Base-by-base conservation (phyloP, 1,284 basidiomycete species). In the Rhodotorula sp. region DNA sequence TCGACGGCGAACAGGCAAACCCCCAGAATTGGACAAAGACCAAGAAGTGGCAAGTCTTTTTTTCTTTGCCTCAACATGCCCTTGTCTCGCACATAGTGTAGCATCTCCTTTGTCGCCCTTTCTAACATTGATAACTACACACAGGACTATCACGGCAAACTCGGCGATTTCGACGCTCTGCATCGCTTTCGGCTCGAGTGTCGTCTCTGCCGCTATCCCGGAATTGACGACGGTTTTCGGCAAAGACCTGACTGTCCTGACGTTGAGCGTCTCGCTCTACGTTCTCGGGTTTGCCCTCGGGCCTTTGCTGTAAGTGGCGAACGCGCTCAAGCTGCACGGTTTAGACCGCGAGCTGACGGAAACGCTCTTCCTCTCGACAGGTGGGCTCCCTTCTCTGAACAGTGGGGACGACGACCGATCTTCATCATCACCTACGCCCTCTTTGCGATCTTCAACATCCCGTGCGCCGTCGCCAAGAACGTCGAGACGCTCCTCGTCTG, bases 341-440 rank as follows among this genome's bases (percentile, higher is more conserved):
- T 20, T 20, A 18, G 30, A 10, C 17, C 18, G 26, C 17, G 22
- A 42, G 15, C 18, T 44, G 42, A 26, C 51, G 46, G 33, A 22
- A 17, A 26, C 12, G n/a, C 15, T 42, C 24, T 12, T 20, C 79
- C 17, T 42, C 24, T 12, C 18, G 79, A 87, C 5, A 63, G 88
- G 8, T 89, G 87, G 82, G 87, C 88, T 5, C 87, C 88, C 1
- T 78, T 88, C 73, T 85, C 85, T 61, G 88, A 89, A 82, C 83
- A 85, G 73, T 86, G 83, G 74, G 86, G 87, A 45, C 82, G 87
- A 61, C 72, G 85, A 82, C 75, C 82, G 33, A 80, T 87, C n/a
- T 86, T 87, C 78, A 78, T 88, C 18, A 76, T 81, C n/a, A 87
- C 87, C 0, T 84, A 86, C 72, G 81, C 83, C 6, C 79, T 85